Evolutionary conservation across 2,329 filamentous ascomycete species (phyloP), one percentile per base, ranked within the genome.

Genomic region (Aspergillus persii): DNA sequence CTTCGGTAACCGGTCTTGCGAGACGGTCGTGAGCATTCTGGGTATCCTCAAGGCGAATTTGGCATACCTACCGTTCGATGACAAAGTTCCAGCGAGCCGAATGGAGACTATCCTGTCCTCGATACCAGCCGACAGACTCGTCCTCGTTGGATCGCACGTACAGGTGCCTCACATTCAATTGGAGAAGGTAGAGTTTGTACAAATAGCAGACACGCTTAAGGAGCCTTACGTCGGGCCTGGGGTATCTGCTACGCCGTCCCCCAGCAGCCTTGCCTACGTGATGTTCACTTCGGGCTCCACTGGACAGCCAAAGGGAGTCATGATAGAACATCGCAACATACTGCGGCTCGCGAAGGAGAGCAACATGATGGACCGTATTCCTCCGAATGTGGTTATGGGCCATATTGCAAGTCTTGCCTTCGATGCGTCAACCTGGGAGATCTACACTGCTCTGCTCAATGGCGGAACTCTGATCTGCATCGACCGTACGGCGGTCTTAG

Each of bases 221-320:
- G 18, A 23, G 18, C 18, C 18, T 23, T 23, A 23, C 18, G 18
- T 23, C 18, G 18, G 18, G 18, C 18, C 18, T 23, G 18, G 18
- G 18, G 18, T 23, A 23, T 23, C 18, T 23, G 1, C 18, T 23
- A 23, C 18, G 18, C 18, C 18, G 18, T 23, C 2, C 18, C 18
- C 18, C 18, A 23, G 18, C 18, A 23, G 18, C 18, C 44, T 58
- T 4, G 56, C 56, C 8, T 53, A 53, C 11, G 31, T 58, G 3
- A 49, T 58, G 29, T 58, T 49, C 44, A 58, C 56, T 2, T 54
- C 56, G 3, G 56, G 56, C 9, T 49, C 56, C 6, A 58, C 56
- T 12, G 56, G 50, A 1, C 18, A 49, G 15, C 56, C 56, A 1
- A 58, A 58, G 44, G 56, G 56, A 1, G 56, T 58, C 15, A 53